Conservation (phyloP, 75 land plant genomes). For the Selaginella moellendorffii region DNA sequence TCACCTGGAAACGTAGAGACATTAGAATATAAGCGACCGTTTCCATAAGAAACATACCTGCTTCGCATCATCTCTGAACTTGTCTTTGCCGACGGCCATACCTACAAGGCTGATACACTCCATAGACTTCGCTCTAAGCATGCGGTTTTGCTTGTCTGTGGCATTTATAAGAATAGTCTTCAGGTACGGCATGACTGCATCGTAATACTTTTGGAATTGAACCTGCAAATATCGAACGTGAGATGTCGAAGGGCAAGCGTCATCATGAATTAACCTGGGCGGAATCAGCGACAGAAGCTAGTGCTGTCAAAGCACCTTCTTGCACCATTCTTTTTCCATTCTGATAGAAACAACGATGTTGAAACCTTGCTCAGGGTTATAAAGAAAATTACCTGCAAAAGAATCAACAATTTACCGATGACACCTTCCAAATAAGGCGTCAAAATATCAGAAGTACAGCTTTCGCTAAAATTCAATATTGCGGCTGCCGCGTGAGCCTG, state of each 20-base stretch:
- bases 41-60: constrained; percentile 49
- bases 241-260: neutral
- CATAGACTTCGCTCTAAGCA: constrained; percentile 98
- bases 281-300: constrained; percentile 24
- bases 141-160: constrained; percentile 76
- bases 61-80: constrained; percentile 88
- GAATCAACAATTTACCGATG: constrained; percentile 17
- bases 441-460: constrained; percentile 23
- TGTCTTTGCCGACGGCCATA: constrained; percentile 99
- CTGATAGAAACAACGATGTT: constrained; percentile 4
- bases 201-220: constrained; percentile 89
- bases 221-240: constrained; percentile 29
- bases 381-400: constrained; percentile 13
- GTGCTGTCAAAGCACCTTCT: constrained; percentile 25
- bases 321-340: constrained; percentile 24
- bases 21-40: too few species aligned
- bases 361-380: neutral
- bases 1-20: constrained; percentile 37
- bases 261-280: constrained; percentile 9
- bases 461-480: constrained; percentile 25
- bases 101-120: constrained; percentile 98
- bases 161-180: constrained; percentile 86
- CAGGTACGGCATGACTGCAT: constrained; percentile 91
- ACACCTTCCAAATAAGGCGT: constrained; percentile 22
- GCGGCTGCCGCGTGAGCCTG: constrained; percentile 29